Conservation (phyloP, 2,329 filamentous ascomycete species). For the Trichoderma simmonsii region DNA sequence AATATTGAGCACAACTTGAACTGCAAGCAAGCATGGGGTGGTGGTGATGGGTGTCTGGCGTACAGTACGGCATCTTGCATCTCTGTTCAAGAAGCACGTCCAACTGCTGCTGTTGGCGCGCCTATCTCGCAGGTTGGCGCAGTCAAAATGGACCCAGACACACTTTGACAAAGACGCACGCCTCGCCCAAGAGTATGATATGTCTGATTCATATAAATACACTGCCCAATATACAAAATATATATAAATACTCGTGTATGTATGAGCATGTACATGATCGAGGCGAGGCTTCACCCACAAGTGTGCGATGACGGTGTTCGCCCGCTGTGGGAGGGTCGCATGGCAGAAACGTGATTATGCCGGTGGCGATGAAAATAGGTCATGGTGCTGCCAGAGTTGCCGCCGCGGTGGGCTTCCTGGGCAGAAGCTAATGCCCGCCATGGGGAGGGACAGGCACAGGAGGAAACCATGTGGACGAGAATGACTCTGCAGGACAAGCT, state of each 20-base stretch:
- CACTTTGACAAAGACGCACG: not conserved
- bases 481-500: not conserved
- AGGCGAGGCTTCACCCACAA: not conserved
- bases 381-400: not conserved
- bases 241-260: not conserved
- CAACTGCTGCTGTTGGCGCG: not conserved
- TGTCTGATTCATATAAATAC: not conserved
- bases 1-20: not conserved
- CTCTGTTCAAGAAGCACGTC: not conserved
- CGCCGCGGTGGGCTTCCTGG: not conserved
- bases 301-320: not conserved
- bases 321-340: conserved; percentile 2
- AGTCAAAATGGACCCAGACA: not conserved
- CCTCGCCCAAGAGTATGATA: not conserved
- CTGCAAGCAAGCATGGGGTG: not conserved
- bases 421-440: not conserved
- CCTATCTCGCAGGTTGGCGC: not conserved
- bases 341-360: not conserved
- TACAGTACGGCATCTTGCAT: conserved; percentile 3
- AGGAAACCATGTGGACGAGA: not conserved
- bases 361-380: conserved; percentile 8
- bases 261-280: not conserved
- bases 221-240: not conserved
- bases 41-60: not conserved
- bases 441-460: not conserved